Conservation (phyloP, 768 basidiomycete genomes). For the Pulveroboletus ravenelii region DNA sequence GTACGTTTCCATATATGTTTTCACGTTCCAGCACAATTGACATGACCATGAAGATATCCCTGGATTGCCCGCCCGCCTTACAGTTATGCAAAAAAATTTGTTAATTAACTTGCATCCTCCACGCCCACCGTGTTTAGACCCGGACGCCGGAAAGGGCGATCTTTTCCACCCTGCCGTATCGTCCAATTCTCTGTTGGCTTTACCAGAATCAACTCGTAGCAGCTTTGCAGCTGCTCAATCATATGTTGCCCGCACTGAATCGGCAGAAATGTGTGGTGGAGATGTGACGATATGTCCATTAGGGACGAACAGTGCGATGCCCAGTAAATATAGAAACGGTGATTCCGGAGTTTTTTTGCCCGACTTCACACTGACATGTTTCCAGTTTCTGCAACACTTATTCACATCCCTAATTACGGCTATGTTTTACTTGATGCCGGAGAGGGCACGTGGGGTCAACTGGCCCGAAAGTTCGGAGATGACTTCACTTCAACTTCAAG, state of each 20-base stretch:
- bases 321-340: constrained; percentile 88
- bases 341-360: constrained; percentile 10
- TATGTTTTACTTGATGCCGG: constrained; percentile 84
- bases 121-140: constrained; percentile 36
- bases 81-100: constrained; percentile 39
- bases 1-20: constrained; percentile 20
- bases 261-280: constrained; percentile 40
- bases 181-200: constrained; percentile 8
- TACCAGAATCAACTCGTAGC: constrained; percentile 30
- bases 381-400: constrained; percentile 68
- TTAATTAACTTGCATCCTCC: constrained; percentile 45
- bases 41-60: constrained; percentile 28
- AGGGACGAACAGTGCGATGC: constrained; percentile 85
- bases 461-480: constrained; percentile 69
- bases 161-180: constrained; percentile 28
- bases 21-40: not conserved
- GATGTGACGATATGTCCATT: constrained; percentile 70
- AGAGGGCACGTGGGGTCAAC: constrained; percentile 91
- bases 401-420: constrained; percentile 69
- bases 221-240: constrained; percentile 39
- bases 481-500: constrained; percentile 32
- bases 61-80: constrained; percentile 44
- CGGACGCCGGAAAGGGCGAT: constrained; percentile 24
- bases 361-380: not conserved
- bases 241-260: not conserved